Percentiles rank a stretch among this genome's conserved stretches.
These are phyloP conservation scores for Strombidium stylifer DNA, from an alignment of 73 alveolate genomes.

Conservation along the genomic window DNA sequence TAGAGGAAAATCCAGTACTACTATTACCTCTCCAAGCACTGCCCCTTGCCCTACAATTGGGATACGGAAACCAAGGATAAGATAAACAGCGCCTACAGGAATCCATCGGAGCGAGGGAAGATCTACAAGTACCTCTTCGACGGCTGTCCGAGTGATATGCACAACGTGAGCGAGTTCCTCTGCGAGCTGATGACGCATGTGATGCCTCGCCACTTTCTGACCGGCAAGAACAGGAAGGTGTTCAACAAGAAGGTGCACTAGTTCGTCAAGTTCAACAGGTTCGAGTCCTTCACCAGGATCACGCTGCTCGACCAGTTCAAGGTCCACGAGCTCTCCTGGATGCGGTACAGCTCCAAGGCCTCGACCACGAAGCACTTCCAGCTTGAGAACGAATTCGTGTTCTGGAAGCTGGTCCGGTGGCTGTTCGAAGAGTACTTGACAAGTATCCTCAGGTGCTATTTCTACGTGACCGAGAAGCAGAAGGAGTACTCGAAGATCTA, in stretches of 20 bases:
- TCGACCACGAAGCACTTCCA: slow-evolving; percentile 26
- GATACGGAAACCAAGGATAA: not conserved
- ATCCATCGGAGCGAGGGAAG: slow-evolving; percentile 5
- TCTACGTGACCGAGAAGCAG: slow-evolving; percentile 78
- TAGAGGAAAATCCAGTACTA: slow-evolving; percentile 56
- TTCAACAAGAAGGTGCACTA: slow-evolving; percentile 35
- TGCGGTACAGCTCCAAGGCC: slow-evolving; percentile 13
- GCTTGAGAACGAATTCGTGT: slow-evolving; percentile 45
- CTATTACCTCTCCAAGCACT: slow-evolving; percentile 44
- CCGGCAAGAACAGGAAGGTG: slow-evolving; percentile 34
- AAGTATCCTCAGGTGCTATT: slow-evolving; percentile 46
- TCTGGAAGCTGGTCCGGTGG: slow-evolving; percentile 49
- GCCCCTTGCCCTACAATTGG: slow-evolving; percentile 59
- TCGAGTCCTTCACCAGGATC: slow-evolving; percentile 40
- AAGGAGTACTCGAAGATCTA: slow-evolving; percentile 66
- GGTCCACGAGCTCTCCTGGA: slow-evolving; percentile 35
- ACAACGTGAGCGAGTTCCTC: slow-evolving; percentile 31
- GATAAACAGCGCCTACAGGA: not conserved
- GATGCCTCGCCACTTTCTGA: slow-evolving; percentile 45
- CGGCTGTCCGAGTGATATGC: not conserved
- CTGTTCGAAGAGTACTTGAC: slow-evolving; percentile 53
- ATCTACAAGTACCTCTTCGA: slow-evolving; percentile 31
- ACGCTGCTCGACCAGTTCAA: slow-evolving; percentile 30
- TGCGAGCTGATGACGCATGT: slow-evolving; percentile 37
- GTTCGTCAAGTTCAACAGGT: slow-evolving; percentile 50